Conservation (phyloP, 495 filamentous ascomycete genomes). For the Thermothielavioides terrestris region DNA sequence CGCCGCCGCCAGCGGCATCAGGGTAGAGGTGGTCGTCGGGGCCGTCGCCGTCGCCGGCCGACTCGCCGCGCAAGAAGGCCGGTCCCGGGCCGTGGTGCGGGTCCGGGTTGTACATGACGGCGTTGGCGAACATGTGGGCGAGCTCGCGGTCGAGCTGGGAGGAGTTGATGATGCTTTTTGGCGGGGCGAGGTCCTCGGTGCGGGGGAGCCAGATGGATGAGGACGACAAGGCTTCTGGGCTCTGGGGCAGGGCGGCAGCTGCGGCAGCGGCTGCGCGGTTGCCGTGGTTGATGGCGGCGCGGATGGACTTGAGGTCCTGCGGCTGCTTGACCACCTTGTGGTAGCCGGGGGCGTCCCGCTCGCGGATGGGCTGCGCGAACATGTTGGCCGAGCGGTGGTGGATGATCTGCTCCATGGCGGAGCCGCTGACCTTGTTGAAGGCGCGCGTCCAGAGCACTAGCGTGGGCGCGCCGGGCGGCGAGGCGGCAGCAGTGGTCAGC, state of each 20-base stretch:
- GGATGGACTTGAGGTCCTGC: conserved; percentile 83
- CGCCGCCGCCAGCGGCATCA: too few species aligned
- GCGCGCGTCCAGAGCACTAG: conserved; percentile 64
- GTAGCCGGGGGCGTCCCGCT: conserved; percentile 81
- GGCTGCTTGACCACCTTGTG: conserved; percentile 75
- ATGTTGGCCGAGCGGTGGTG: conserved; percentile 81
- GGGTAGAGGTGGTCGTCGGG: background rate
- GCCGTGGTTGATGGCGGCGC: conserved; percentile 66
- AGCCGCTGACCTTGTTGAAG: conserved; percentile 66
- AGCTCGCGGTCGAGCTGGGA: conserved; percentile 88
- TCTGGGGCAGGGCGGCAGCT: conserved; percentile 42
- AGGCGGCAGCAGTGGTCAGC: too few species aligned
- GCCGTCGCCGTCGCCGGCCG: conserved; percentile 28
- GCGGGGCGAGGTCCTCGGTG: conserved; percentile 68
- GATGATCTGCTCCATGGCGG: conserved; percentile 76
- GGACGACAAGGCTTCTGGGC: conserved; percentile 41
- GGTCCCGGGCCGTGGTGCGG: conserved; percentile 58
- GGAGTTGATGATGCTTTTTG: conserved; percentile 88
- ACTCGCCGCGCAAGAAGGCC: conserved; percentile 38
- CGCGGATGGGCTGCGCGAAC: conserved; percentile 75
- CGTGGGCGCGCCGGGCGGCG: conserved; percentile 32
- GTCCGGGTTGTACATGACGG: conserved; percentile 91
- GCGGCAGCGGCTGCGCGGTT: conserved; percentile 62
- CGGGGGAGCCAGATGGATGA: conserved; percentile 61
- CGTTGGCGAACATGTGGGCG: conserved; percentile 96